These are phyloP conservation scores for Trichosporon faecale DNA, from an alignment of 1,284 basidiomycete species.

Conservation along the genomic window DNA sequence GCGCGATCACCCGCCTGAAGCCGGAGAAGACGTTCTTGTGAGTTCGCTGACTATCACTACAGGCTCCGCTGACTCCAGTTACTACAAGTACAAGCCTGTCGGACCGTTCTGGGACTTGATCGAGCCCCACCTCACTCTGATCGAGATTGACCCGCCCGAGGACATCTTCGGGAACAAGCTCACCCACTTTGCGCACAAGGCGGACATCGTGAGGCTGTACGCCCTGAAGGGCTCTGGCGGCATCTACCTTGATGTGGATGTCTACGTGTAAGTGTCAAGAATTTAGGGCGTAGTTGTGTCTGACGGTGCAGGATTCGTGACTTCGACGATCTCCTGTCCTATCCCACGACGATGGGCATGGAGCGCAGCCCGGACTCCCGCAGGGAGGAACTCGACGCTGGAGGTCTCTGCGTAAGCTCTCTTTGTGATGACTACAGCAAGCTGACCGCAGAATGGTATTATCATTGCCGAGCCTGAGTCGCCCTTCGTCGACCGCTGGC, in stretches of 20 bases:
- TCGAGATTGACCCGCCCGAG: constrained; percentile 41
- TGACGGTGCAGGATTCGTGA: constrained; percentile 31
- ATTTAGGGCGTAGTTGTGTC: neutral
- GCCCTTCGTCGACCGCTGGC: constrained; percentile 53
- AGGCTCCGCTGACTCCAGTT: constrained; percentile 31
- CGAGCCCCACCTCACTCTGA: constrained; percentile 43
- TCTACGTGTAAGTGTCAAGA: constrained; percentile 41
- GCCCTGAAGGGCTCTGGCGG: constrained; percentile 52
- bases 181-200: constrained; percentile 51
- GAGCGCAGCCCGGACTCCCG: constrained; percentile 50
- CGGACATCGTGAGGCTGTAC: constrained; percentile 47
- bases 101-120: constrained; percentile 52
- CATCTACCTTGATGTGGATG: constrained; percentile 56
- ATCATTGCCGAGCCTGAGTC: constrained; percentile 52
- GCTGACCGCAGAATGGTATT: constrained; percentile 49
- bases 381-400: constrained; percentile 40
- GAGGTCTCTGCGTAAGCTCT: constrained; percentile 49
- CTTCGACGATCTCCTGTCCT: constrained; percentile 47
- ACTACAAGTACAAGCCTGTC: constrained; percentile 49
- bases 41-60: constrained; percentile 22
- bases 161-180: constrained; percentile 39
- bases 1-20: constrained; percentile 50
- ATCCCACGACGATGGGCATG: constrained; percentile 53
- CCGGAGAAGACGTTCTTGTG: constrained; percentile 53
- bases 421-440: neutral